Evolutionary conservation across 768 basidiomycete genomes (phyloP), one percentile per base, ranked within the genome.

Genomic region (Sarcomyxa edulis): DNA sequence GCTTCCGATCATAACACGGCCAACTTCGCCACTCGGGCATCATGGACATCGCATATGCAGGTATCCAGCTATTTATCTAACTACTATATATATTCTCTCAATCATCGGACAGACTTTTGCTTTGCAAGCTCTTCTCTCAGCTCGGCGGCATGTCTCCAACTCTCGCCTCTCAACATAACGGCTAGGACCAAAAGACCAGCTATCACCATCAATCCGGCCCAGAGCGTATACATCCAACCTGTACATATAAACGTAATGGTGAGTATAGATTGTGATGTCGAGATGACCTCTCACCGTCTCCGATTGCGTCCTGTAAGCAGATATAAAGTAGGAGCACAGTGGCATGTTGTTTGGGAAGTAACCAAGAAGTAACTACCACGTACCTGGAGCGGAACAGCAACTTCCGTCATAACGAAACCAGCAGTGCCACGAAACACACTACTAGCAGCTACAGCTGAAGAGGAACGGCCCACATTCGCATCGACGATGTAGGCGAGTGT

Each of bases 401-500:
- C 63, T 56, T 92, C 84, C 1, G 76, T 76, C 1, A 78, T 75
- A 12, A 84, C 51, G 54, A 84, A 84, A 3, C 82, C 89, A 11
- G 71, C 60, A 3, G 71, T 29, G 0, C 91, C 88, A 33, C 91
- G 74, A 56, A 85, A 84, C 20, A 72, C 73, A 40, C 83, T 85
- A 55, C 94, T 94, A 21, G 72, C 62, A 0, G 89, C 88, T 6
- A 78, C 74, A 1, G 85, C 88, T 2, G 76, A 76, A 4, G 83
- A 78, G 2, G 85, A 86, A 20, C 85, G 74, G 7, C 91, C 92
- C 5, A 69, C 66, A 54, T 93, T 95, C 4, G 88, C 78, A 49
- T 95, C 91, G 11, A 92, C 88, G 23, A 93, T 68, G 49, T 92
- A 94, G 0, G 90, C 84, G 20, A 94, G 60, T 45, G 52, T 58